phyloP scores from a whole-genome alignment of 2,329 filamentous ascomycete species.

The Aspergillus persii region DNA sequence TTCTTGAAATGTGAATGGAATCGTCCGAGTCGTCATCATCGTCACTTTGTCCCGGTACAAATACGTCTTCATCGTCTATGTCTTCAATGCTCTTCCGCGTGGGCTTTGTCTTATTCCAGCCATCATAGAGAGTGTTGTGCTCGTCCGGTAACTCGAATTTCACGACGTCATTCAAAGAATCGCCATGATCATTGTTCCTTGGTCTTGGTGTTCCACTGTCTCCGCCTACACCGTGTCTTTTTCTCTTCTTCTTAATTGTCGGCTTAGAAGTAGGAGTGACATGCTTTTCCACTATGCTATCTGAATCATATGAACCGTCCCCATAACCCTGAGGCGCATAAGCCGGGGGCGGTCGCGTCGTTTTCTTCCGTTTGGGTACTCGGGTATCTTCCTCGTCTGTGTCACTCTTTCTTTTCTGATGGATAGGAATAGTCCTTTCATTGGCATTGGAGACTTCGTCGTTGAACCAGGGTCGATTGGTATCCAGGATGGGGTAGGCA shows the following conservation, averaged over 20 bases:
- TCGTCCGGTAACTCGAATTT: background rate
- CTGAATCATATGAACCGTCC: background rate
- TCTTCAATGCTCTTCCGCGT: background rate
- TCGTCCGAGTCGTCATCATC: slow-evolving; percentile 15
- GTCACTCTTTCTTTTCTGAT: background rate
- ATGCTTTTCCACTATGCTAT: background rate
- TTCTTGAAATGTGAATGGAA: slow-evolving; percentile 11
- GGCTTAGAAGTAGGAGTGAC: background rate
- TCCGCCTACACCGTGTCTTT: background rate
- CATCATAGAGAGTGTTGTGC: background rate
- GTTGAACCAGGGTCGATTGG: background rate
- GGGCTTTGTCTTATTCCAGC: background rate
- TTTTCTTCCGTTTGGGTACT: background rate
- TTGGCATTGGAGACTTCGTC: no score
- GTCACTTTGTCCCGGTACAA: slow-evolving; percentile 1
- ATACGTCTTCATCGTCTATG: background rate
- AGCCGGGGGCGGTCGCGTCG: background rate
- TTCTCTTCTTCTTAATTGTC: background rate
- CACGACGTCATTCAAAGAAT: background rate
- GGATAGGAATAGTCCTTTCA: background rate
- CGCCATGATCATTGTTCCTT: background rate
- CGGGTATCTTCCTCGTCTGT: background rate
- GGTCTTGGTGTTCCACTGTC: background rate
- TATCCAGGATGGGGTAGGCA: background rate
- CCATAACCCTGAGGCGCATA: background rate